A percentile compares a stretch with the other conserved stretches of the same genome.
phyloP scores from a whole-genome alignment of 106 monocot genomes.

The Triglochin maritima region DNA sequence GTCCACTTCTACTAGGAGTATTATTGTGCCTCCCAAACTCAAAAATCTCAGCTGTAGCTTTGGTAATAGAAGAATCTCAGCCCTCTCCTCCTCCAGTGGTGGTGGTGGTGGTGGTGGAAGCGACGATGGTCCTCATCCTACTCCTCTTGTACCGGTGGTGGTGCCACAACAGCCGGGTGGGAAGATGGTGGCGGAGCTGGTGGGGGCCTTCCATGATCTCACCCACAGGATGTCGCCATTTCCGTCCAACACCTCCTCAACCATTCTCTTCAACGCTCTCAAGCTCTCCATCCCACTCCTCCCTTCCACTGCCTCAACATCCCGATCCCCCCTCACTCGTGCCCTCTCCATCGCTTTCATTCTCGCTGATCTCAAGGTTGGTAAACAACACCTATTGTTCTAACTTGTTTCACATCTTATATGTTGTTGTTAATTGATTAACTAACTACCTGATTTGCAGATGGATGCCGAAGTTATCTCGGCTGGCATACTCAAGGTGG shows the following conservation, averaged over 20 bases:
- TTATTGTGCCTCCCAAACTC: no score
- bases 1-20: no score
- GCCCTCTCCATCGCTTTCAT: slow-evolving; percentile 54
- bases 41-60: no score
- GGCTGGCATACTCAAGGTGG: slow-evolving; percentile 64
- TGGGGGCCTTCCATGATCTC: slow-evolving; percentile 69
- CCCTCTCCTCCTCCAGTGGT: no score
- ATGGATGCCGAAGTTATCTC: slow-evolving; percentile 99
- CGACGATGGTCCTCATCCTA: no score
- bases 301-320: slow-evolving; percentile 20
- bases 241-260: slow-evolving; percentile 45
- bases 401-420: neutral
- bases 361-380: slow-evolving; percentile 78
- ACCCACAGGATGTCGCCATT: slow-evolving; percentile 46
- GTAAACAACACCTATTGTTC: neutral
- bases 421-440: neutral
- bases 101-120: no score
- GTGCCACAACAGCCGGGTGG: slow-evolving; percentile 33
- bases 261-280: slow-evolving; percentile 49
- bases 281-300: slow-evolving; percentile 65
- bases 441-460: slow-evolving; percentile 18
- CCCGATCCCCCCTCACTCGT: slow-evolving; percentile 34
- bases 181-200: slow-evolving; percentile 67
- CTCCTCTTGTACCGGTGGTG: neutral
- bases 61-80: no score